Percentiles rank a stretch among this genome's conserved stretches.
These are phyloP conservation scores for Corymbia maculata DNA, from an alignment of 345 rosid genomes.

Conservation along the genomic window DNA sequence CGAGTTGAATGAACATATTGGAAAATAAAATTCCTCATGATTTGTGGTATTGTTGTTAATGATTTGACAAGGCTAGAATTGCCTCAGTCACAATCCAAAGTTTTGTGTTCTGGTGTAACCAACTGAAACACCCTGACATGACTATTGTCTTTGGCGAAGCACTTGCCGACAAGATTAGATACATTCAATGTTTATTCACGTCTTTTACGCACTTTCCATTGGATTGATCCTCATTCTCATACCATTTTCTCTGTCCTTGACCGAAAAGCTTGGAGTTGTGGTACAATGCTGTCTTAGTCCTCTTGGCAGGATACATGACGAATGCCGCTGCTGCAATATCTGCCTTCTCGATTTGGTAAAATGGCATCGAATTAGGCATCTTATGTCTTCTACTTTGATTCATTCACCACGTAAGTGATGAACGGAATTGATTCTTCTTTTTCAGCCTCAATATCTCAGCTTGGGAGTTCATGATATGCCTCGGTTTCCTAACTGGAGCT, in stretches of 20 bases:
- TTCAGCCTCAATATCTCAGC: conserved; percentile 1
- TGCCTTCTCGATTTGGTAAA: conserved; percentile 5
- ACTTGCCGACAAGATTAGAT: neutral
- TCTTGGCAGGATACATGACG: conserved; percentile 6
- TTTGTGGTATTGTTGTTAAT: neutral
- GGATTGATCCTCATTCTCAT: neutral
- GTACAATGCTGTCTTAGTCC: neutral
- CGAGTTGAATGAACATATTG: neutral
- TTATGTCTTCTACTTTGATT: neutral
- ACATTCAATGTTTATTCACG: neutral
- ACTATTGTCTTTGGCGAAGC: neutral
- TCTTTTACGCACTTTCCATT: neutral
- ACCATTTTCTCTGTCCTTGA: neutral
- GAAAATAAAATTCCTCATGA: neutral
- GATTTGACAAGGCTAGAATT: neutral
- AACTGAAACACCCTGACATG: neutral
- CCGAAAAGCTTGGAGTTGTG: neutral
- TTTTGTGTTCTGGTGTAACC: neutral
- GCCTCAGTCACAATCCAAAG: neutral
- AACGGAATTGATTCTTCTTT: neutral
- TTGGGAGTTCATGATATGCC: conserved; percentile 1
- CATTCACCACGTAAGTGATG: neutral
- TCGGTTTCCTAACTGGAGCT: neutral
- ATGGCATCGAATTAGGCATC: neutral
- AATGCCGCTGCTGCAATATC: conserved; percentile 16